A percentile compares a stretch with the other conserved stretches of the same genome.
These are phyloP conservation scores for Coprinopsis sp. DNA, from an alignment of 768 basidiomycete species.

Conservation along the genomic window DNA sequence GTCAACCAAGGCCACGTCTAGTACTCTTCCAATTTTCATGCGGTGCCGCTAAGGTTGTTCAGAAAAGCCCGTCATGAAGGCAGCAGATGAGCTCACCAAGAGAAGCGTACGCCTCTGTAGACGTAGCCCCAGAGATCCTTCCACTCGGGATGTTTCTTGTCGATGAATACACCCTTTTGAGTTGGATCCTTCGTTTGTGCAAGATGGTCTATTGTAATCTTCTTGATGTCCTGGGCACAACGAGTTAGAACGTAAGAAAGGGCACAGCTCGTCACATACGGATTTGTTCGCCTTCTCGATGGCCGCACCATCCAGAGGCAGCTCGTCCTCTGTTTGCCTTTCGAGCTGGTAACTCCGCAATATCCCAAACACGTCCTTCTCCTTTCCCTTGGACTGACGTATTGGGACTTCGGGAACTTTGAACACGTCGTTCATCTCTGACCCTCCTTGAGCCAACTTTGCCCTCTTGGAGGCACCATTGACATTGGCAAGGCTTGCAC, in stretches of 20 bases:
- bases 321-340: slow-evolving; percentile 25
- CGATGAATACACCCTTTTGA: slow-evolving; percentile 21
- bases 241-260: slow-evolving; percentile 1
- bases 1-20: slow-evolving; percentile 30
- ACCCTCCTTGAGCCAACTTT: slow-evolving; percentile 23
- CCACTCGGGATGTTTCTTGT: slow-evolving; percentile 47
- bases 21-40: slow-evolving; percentile 35
- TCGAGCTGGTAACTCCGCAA: slow-evolving; percentile 13
- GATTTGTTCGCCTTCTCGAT: slow-evolving; percentile 60
- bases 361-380: slow-evolving; percentile 35
- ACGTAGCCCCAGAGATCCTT: slow-evolving; percentile 45
- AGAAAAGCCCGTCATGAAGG: neutral
- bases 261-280: slow-evolving; percentile 31
- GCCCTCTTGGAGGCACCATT: slow-evolving; percentile 27
- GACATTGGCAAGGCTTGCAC: slow-evolving; percentile 7
- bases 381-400: slow-evolving; percentile 31
- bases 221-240: slow-evolving; percentile 39
- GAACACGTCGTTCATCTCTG: slow-evolving; percentile 32
- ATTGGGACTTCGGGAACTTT: slow-evolving; percentile 48
- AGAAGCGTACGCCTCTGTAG: slow-evolving; percentile 47
- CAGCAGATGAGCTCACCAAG: slow-evolving; percentile 30
- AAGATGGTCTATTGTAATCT: slow-evolving; percentile 36
- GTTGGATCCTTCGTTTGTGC: slow-evolving; percentile 34
- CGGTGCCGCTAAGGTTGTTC: slow-evolving; percentile 33
- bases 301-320: slow-evolving; percentile 14